Evolutionary conservation across 1,139 yeast species (phyloP).

Genomic region (Hyphopichia buzzinii): DNA sequence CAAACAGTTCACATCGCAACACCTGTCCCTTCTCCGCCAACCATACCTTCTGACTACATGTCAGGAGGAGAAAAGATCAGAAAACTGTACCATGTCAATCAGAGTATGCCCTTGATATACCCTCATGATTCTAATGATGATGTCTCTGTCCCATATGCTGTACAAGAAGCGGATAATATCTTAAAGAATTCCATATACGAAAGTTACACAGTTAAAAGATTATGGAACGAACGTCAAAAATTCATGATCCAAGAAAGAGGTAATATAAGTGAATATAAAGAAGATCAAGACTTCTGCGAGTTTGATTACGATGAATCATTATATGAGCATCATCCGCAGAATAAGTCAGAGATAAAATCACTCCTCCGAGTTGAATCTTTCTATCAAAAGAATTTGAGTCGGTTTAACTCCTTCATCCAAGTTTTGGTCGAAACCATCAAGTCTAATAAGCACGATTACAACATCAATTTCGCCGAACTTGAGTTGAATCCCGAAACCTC

Average conservation of each 20-base stretch:
- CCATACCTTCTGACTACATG: conserved; percentile 57
- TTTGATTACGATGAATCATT: conserved; percentile 20
- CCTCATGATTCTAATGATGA: conserved; percentile 40
- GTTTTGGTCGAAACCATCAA: conserved; percentile 64
- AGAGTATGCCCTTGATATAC: conserved; percentile 74
- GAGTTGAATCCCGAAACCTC: conserved; percentile 40
- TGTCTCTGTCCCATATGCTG: conserved; percentile 62
- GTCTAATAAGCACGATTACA: conserved; percentile 40
- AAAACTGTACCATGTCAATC: conserved; percentile 75
- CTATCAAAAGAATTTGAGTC: conserved; percentile 51
- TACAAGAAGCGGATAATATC: conserved; percentile 68
- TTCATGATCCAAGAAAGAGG: conserved; percentile 83
- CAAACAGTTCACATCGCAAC: conserved; percentile 80
- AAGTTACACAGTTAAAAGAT: conserved; percentile 62
- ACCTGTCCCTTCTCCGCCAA: conserved; percentile 84
- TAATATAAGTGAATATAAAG: conserved; percentile 33
- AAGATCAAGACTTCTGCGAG: conserved; percentile 11
- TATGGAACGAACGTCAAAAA: conserved; percentile 67
- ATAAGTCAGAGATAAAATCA: conserved; percentile 35
- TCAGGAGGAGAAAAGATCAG: conserved; percentile 65
- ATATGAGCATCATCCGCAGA: conserved; percentile 27
- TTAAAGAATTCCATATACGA: conserved; percentile 62
- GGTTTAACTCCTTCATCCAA: conserved; percentile 59
- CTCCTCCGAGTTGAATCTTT: conserved; percentile 60
- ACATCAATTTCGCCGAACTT: conserved; percentile 35